phyloP scores from a whole-genome alignment of 2,329 filamentous ascomycete genomes.

The Tolypocladium amazonense region DNA sequence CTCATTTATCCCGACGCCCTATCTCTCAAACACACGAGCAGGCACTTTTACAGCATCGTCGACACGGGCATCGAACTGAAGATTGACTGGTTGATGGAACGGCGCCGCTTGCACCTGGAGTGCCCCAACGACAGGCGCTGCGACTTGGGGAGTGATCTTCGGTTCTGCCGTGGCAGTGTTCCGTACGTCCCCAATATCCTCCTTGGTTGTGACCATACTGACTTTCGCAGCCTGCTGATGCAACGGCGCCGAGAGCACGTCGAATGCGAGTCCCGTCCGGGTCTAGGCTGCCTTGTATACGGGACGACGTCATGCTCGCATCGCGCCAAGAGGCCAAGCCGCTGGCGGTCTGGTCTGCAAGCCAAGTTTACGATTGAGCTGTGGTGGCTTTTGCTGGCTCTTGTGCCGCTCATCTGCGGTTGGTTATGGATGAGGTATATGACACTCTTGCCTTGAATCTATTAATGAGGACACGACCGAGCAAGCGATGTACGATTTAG shows the following conservation, averaged over 20 bases:
- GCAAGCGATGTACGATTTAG: neutral
- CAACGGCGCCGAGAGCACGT: constrained; percentile 46
- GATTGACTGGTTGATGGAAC: constrained; percentile 57
- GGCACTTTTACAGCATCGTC: constrained; percentile 53
- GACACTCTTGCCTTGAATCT: neutral
- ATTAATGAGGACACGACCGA: neutral
- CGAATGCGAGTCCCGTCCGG: constrained; percentile 48
- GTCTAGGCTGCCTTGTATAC: constrained; percentile 44
- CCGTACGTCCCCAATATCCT: constrained; percentile 29
- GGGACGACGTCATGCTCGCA: constrained; percentile 38
- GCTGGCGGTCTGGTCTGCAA: constrained; percentile 32
- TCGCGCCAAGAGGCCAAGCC: constrained; percentile 33
- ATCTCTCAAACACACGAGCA: constrained; percentile 55
- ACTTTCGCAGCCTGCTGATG: constrained; percentile 39
- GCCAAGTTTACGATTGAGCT: constrained; percentile 32
- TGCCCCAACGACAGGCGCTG: constrained; percentile 50
- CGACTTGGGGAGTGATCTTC: constrained; percentile 46
- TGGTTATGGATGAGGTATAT: neutral
- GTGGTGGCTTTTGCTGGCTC: constrained; percentile 36
- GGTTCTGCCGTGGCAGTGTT: constrained; percentile 50
- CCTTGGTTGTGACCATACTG: neutral
- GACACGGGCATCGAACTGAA: constrained; percentile 56
- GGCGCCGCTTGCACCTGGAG: constrained; percentile 51
- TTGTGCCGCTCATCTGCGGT: constrained; percentile 23
- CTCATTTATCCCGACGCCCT: constrained; percentile 63